Evolutionary conservation across 768 basidiomycete species (phyloP).

Genomic region (Boletus tylopilopsis): DNA sequence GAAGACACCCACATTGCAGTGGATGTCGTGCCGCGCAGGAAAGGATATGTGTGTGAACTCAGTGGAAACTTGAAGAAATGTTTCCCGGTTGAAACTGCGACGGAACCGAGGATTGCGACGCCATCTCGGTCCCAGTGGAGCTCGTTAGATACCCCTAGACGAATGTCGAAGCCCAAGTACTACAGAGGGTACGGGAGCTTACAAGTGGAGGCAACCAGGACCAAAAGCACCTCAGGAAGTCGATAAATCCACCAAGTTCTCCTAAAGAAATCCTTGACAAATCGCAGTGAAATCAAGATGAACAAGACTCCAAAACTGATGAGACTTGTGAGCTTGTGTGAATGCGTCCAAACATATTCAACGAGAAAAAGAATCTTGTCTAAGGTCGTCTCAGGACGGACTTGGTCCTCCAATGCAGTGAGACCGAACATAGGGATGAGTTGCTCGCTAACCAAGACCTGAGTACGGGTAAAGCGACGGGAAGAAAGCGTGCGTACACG

Average conservation of each 20-base stretch:
- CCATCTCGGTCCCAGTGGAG: conserved; percentile 76
- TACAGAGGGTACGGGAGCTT: conserved; percentile 23
- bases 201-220: conserved; percentile 84
- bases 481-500: conserved; percentile 47
- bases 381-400: conserved; percentile 64
- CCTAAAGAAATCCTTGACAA: conserved; percentile 55
- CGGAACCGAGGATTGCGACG: conserved; percentile 78
- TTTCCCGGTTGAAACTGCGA: conserved; percentile 57
- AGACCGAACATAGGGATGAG: conserved; percentile 90
- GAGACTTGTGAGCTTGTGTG: conserved; percentile 64
- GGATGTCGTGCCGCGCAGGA: conserved; percentile 75
- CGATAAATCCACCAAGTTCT: conserved; percentile 70
- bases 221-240: conserved; percentile 86
- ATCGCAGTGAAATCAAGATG: conserved; percentile 58
- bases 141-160: conserved; percentile 60
- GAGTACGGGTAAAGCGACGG: not conserved
- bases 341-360: conserved; percentile 49
- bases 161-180: not conserved
- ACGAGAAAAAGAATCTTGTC: conserved; percentile 78
- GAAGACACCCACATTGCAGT: conserved; percentile 61
- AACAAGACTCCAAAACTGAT: conserved; percentile 72
- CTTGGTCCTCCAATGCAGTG: conserved; percentile 43
- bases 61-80: conserved; percentile 78
- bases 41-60: conserved; percentile 51
- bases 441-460: conserved; percentile 53